Conservation (phyloP, 1,284 basidiomycete genomes). For the Mycosarcoma mackinlayi region DNA sequence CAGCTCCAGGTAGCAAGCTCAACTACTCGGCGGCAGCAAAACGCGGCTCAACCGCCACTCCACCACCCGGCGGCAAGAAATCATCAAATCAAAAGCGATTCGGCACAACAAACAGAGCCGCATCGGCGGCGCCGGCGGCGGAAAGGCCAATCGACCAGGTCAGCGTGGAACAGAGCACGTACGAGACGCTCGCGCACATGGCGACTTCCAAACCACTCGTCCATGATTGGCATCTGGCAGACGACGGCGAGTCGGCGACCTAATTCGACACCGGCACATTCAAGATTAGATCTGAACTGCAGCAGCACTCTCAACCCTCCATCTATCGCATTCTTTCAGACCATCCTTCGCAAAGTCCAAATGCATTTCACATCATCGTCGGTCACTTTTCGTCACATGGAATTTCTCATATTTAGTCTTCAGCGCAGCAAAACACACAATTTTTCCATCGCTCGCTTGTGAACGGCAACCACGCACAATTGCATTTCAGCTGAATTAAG, state of each 20-base stretch:
- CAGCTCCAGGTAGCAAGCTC: conserved; percentile 4
- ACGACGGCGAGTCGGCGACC: conserved; percentile 4
- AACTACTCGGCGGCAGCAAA: conserved; percentile 37
- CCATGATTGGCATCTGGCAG: conserved; percentile 25
- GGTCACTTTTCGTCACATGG: too few relatives aligned
- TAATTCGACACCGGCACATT: background rate
- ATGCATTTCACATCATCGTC: too few relatives aligned
- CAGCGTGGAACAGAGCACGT: conserved; percentile 29
- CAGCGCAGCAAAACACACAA: too few relatives aligned
- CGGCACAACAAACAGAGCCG: background rate
- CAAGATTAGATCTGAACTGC: too few relatives aligned
- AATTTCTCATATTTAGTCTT: too few relatives aligned
- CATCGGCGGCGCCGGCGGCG: background rate
- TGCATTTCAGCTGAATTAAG: background rate
- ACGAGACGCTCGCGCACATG: conserved; percentile 11
- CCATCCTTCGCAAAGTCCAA: too few relatives aligned
- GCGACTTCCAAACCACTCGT: conserved; percentile 15
- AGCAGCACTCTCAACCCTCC: too few relatives aligned
- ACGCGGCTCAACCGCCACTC: background rate
- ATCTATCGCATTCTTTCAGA: too few relatives aligned
- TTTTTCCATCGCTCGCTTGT: too few relatives aligned
- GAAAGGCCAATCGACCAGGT: too few relatives aligned
- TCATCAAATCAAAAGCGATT: background rate
- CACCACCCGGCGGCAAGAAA: background rate
- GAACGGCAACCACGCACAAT: too few relatives aligned